Evolutionary conservation across 2,329 filamentous ascomycete species (phyloP), one percentile per base, ranked within the genome.

Genomic region (Byssochlamys sp.): DNA sequence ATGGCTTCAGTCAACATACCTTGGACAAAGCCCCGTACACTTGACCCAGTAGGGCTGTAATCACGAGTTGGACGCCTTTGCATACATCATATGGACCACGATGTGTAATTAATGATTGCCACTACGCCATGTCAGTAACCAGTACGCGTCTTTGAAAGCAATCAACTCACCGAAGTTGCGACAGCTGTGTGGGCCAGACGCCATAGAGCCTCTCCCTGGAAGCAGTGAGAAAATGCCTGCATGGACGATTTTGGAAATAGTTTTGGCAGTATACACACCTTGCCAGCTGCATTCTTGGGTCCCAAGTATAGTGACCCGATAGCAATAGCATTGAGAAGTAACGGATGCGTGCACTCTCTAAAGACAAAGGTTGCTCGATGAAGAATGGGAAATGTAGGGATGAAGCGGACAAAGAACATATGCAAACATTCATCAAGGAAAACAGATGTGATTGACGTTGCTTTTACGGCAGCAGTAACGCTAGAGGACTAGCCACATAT

Each of bases 341-440:
- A 62, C 14, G 75, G 69, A 56, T 77, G 74, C 0, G 73, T 73
- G 60, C 73, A 77, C 58, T 78, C 75, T 50, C 72, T 67, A 55
- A 77, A 77, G 1, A 77, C 68, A 27, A 78, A 78, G 0, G 75
- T 78, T 31, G 74, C 69, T 58, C 72, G 67, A 63, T 78, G 75
- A 14, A 78, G 61, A n/a, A 78, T 67, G 4, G 75, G 75, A 56
- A 78, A 78, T 1, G 74, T 77, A 2, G 75, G 75, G 27, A 77
- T 76, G 58, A 78, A 77, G 14, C 74, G 70, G 12, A 69, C 69
- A 56, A 78, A 78, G 63, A 78, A 78, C 74, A 78, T 77, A 58
- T 78, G 76, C 14, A 78, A 62, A 60, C 75, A 77, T 60, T 75
- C 73, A 55, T 78, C 75, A 6, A 78, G 65, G 39, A 78, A 78